These are phyloP conservation scores for Atractiella rhizophila DNA, from an alignment of 768 basidiomycete species.

Conservation along the genomic window DNA sequence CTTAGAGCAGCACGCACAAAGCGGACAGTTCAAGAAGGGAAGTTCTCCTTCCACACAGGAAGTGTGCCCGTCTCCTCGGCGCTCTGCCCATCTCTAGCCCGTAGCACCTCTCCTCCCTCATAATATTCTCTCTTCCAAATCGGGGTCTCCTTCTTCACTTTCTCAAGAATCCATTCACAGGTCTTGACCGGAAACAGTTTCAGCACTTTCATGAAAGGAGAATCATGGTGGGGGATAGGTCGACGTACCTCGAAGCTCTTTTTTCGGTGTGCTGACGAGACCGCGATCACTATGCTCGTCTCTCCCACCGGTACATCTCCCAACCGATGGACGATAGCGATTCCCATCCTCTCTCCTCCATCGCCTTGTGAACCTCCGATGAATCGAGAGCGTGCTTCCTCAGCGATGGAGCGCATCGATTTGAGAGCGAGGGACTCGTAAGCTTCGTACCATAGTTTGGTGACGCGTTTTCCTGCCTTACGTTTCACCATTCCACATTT, in stretches of 20 bases:
- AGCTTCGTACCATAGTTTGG: conserved; percentile 16
- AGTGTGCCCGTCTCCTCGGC: conserved; percentile 2
- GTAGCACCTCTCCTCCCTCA: conserved; percentile 32
- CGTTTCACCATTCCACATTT: too few species aligned
- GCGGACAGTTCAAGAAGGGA: too few species aligned
- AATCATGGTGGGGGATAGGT: conserved; percentile 59
- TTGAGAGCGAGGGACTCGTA: conserved; percentile 17
- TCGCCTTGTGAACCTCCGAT: neutral
- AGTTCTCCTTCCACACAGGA: conserved; percentile 18
- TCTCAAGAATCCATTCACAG: conserved; percentile 62
- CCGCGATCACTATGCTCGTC: conserved; percentile 29
- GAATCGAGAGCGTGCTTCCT: conserved; percentile 10
- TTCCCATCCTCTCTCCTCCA: neutral
- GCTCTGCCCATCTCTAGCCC: conserved; percentile 7
- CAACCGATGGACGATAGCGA: neutral
- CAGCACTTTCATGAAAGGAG: too few species aligned
- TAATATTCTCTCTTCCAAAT: conserved; percentile 86
- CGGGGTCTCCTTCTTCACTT: conserved; percentile 54
- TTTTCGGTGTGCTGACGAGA: conserved; percentile 47
- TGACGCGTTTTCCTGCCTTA: conserved; percentile 13
- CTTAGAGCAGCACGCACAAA: too few species aligned
- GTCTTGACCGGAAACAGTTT: conserved; percentile 43
- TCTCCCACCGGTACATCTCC: too few species aligned
- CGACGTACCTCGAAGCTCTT: conserved; percentile 48
- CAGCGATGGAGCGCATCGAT: conserved; percentile 10